Conservation (phyloP, 2,329 filamentous ascomycete genomes). For the Phyllosticta capitalensis region DNA sequence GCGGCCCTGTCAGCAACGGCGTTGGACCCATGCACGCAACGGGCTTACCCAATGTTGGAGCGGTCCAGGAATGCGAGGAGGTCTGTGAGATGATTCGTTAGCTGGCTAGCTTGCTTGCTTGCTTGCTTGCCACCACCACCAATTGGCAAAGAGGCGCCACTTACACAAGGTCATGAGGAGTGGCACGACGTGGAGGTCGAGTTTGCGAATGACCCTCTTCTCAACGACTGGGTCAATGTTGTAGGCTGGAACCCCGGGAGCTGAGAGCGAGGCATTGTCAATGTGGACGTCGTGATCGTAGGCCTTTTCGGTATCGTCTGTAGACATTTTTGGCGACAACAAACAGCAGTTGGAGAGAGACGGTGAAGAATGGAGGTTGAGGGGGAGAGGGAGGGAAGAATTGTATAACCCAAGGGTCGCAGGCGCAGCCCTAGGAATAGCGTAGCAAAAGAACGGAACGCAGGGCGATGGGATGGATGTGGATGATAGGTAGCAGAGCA, state of each 20-base stretch:
- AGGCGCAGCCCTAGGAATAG: background rate
- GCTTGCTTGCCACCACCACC: background rate
- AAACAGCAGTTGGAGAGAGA: background rate
- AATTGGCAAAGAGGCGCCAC: background rate
- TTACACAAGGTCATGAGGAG: slow-evolving; percentile 22
- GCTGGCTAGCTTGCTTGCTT: background rate
- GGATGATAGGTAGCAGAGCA: background rate
- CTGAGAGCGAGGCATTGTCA: background rate
- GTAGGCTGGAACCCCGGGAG: background rate
- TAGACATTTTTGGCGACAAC: slow-evolving; percentile 1
- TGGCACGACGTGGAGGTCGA: slow-evolving; percentile 24
- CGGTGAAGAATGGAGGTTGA: background rate
- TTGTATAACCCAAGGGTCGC: background rate
- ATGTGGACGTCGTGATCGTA: background rate
- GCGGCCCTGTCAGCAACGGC: slow-evolving; percentile 1
- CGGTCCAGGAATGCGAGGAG: slow-evolving; percentile 28
- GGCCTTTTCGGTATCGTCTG: slow-evolving; percentile 7
- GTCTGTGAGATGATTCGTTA: slow-evolving; percentile 10
- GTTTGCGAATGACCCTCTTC: slow-evolving; percentile 21
- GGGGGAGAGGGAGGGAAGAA: background rate
- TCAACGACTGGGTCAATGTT: slow-evolving; percentile 13
- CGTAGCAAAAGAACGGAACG: background rate
- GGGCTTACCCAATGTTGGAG: slow-evolving; percentile 29
- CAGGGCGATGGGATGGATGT: background rate
- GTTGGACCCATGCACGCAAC: too few species aligned